Evolutionary conservation across 2,329 filamentous ascomycete species (phyloP).

Genomic region (Hypomyces perniciosus): DNA sequence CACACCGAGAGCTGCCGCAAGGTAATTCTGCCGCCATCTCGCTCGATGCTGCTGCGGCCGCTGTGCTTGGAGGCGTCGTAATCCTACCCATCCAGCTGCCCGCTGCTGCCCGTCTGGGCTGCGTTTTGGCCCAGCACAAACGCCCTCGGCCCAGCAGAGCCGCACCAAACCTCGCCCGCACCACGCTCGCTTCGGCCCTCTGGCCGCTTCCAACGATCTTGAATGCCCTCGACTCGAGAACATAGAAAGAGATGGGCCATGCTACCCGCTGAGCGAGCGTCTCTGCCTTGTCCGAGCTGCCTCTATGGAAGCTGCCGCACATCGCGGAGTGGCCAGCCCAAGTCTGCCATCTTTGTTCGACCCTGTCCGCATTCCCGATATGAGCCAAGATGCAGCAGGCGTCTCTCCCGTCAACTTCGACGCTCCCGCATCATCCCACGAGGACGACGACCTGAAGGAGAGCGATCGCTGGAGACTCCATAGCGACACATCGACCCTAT

Average conservation of each 20-base stretch:
- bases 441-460: constrained; percentile 21
- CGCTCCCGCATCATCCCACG: constrained; percentile 20
- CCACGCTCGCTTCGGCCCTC: not conserved
- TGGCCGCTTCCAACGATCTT: not conserved
- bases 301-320: constrained; percentile 16
- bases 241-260: constrained; percentile 15
- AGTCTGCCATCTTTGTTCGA: constrained; percentile 1
- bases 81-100: not conserved
- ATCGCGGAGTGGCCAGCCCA: constrained; percentile 2
- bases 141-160: constrained; percentile 6
- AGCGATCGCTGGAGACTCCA: constrained; percentile 23
- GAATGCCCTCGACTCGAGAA: constrained; percentile 6
- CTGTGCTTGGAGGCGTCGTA: not conserved
- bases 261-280: constrained; percentile 13
- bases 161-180: constrained; percentile 6
- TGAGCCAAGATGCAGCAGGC: constrained; percentile 5
- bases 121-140: not conserved
- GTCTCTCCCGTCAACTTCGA: constrained; percentile 8
- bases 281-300: constrained; percentile 12
- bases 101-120: constrained; percentile 1
- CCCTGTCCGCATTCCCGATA: constrained; percentile 1
- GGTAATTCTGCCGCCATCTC: constrained; percentile 2
- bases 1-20: not conserved
- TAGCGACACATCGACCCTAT: constrained; percentile 23
- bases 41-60: not conserved